A percentile compares a stretch with the other conserved stretches of the same genome.
These are phyloP conservation scores for Atkinsonella texensis DNA, from an alignment of 2,329 filamentous ascomycete genomes.

Conservation along the genomic window DNA sequence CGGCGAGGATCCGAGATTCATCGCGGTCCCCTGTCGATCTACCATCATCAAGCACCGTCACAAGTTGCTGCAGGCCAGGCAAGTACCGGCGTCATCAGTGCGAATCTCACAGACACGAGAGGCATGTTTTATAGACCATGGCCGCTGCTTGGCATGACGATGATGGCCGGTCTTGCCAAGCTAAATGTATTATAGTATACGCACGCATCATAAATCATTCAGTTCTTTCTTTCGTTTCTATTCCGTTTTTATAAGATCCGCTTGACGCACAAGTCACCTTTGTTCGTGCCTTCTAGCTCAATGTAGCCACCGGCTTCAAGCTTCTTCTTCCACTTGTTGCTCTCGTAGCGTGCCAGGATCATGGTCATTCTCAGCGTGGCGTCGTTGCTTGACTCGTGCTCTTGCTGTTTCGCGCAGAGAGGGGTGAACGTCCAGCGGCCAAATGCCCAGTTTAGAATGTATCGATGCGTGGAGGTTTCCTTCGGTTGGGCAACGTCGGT, in stretches of 20 bases:
- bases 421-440: slow-evolving; percentile 85
- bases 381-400: slow-evolving; percentile 45
- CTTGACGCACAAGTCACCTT: slow-evolving; percentile 39
- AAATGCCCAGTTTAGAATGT: slow-evolving; percentile 98
- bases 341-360: slow-evolving; percentile 61
- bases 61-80: too few relatives aligned
- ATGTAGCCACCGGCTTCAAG: slow-evolving; percentile 47
- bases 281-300: slow-evolving; percentile 32
- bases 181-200: too few relatives aligned
- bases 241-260: slow-evolving; percentile 29
- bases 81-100: too few relatives aligned
- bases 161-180: too few relatives aligned
- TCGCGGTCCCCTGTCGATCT: too few relatives aligned
- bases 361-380: slow-evolving; percentile 58
- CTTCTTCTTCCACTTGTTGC: slow-evolving; percentile 65
- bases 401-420: slow-evolving; percentile 25
- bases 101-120: too few relatives aligned
- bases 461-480: slow-evolving; percentile 35
- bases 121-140: too few relatives aligned
- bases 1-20: too few relatives aligned
- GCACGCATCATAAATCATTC: neutral
- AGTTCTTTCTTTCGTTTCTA: neutral
- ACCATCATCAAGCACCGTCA: too few relatives aligned
- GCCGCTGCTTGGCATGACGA: too few relatives aligned
- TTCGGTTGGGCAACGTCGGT: slow-evolving; percentile 27